Evolutionary conservation across 257 asterid species (phyloP).

Genomic region (Solanum pimpinellifolium): DNA sequence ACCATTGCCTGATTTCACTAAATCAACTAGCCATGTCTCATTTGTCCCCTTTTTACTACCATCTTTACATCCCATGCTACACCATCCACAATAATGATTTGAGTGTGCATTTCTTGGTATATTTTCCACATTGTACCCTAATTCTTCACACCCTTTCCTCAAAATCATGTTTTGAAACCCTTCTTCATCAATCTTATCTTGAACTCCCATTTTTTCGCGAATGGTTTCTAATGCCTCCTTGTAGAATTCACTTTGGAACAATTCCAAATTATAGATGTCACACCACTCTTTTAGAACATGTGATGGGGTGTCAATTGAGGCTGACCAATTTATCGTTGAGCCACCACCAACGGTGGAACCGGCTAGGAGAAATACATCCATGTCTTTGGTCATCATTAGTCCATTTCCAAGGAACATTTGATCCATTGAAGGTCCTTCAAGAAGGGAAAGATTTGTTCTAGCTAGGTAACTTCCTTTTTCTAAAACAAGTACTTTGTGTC

Average conservation of each 20-base stretch:
- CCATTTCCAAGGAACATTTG: constrained; percentile 71
- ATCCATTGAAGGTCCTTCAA: constrained; percentile 67
- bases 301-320: constrained; percentile 59
- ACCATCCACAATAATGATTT: constrained; percentile 83
- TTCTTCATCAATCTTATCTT: constrained; percentile 22
- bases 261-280: constrained; percentile 11
- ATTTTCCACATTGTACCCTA: constrained; percentile 40
- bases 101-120: constrained; percentile 52
- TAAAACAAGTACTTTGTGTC: constrained; percentile 62
- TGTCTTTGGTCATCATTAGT: constrained; percentile 22
- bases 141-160: constrained; percentile 68
- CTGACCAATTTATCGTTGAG: constrained; percentile 82
- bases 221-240: constrained; percentile 38
- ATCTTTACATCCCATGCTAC: constrained; percentile 68
- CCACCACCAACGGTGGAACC: constrained; percentile 95
- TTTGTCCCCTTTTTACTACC: constrained; percentile 65
- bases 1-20: constrained; percentile 64
- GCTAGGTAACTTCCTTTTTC: constrained; percentile 68
- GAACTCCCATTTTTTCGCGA: constrained; percentile 53
- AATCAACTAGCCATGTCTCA: constrained; percentile 73
- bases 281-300: constrained; percentile 69
- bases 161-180: constrained; percentile 61
- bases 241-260: constrained; percentile 25
- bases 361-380: constrained; percentile 55
- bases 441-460: constrained; percentile 38